A percentile compares a stretch with the other conserved stretches of the same genome.
These are phyloP conservation scores for Hirschfeldia incana DNA, from an alignment of 345 rosid species.

Conservation along the genomic window DNA sequence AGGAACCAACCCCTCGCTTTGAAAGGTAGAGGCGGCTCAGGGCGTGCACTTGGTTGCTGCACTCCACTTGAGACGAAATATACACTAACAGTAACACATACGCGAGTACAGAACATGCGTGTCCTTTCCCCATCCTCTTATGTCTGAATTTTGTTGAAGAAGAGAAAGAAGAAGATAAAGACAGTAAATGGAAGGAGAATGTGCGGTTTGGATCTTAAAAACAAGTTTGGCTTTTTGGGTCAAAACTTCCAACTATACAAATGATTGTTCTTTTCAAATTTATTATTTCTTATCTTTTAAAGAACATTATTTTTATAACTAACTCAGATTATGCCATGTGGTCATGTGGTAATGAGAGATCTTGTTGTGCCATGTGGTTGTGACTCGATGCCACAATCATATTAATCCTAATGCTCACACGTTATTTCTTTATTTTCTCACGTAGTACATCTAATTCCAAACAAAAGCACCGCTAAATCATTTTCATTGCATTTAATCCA, in stretches of 20 bases:
- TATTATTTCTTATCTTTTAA: neutral
- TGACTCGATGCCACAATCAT: slow-evolving; percentile 23
- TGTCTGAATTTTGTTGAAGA: neutral
- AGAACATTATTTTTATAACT: neutral
- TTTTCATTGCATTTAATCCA: neutral
- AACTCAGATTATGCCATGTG: neutral
- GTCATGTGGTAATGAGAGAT: neutral
- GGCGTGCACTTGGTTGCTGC: slow-evolving; percentile 38
- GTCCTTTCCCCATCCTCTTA: slow-evolving; percentile 21
- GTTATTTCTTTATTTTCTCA: neutral
- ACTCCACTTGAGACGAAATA: slow-evolving; percentile 11
- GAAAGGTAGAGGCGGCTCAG: slow-evolving; percentile 37
- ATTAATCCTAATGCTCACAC: slow-evolving; percentile 3
- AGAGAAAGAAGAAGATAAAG: slow-evolving; percentile 1
- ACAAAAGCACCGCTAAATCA: neutral
- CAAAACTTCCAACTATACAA: slow-evolving; percentile 22
- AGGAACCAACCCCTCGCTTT: slow-evolving; percentile 32
- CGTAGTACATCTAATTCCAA: neutral
- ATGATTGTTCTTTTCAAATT: slow-evolving; percentile 20
- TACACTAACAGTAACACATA: slow-evolving; percentile 11
- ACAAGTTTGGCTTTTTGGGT: neutral
- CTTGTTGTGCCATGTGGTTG: slow-evolving; percentile 39
- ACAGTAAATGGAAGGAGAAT: slow-evolving; percentile 18
- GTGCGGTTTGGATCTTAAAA: slow-evolving; percentile 24
- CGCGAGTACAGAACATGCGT: slow-evolving; percentile 6